Evolutionary conservation across 2,329 filamentous ascomycete species (phyloP), one percentile per base, ranked within the genome.

Genomic region (Onygena corvina): DNA sequence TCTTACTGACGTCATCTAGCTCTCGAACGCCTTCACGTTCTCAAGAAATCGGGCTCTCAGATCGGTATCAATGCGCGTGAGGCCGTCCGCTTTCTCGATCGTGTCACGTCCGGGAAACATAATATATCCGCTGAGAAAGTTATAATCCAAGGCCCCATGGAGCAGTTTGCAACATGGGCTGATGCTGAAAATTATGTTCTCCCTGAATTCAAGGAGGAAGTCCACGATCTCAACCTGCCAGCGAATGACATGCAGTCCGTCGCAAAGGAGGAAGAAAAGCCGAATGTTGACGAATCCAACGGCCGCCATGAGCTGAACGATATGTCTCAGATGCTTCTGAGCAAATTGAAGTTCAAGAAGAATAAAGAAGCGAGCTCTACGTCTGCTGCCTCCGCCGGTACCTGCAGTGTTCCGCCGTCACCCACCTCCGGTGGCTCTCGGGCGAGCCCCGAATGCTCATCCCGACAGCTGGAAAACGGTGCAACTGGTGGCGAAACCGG

Each of bases 41-140:
- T 71, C 55, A 71, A 70, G 58, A 66, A 67, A 55, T 64, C 68
- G 48, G 63, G 65, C 45, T 71, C 69, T 29, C 68, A 70, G 57
- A 61, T 68, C 55, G 71, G 71, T 48, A 65, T 71, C 54, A 74
- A 73, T 58, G 71, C 72, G 38, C 69, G 71, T 46, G 71, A 74
- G 60, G 68, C 71, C 8, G 68, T 74, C 52, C 71, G 71, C 50
- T 74, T 72, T 55, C 71, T 75, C 56, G 72, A 75, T 52, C 68
- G 70, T 49, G 67, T 70, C 33, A 71, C 71, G 31, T 70, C 70
- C 46, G 68, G 71, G 40, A 69, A 71, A 55, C 68, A 69, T 50
- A 66, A 65, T 46, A 63, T 67, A 16, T 53, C 65, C 7, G 59
- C 69, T 52, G 65, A 71, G 36, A 64, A 68, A 8, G 62, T 74